Percentiles rank a stretch among this genome's conserved stretches.
Evolutionary conservation across 495 filamentous ascomycete species (phyloP).

Genomic region (Niebla homalea): DNA sequence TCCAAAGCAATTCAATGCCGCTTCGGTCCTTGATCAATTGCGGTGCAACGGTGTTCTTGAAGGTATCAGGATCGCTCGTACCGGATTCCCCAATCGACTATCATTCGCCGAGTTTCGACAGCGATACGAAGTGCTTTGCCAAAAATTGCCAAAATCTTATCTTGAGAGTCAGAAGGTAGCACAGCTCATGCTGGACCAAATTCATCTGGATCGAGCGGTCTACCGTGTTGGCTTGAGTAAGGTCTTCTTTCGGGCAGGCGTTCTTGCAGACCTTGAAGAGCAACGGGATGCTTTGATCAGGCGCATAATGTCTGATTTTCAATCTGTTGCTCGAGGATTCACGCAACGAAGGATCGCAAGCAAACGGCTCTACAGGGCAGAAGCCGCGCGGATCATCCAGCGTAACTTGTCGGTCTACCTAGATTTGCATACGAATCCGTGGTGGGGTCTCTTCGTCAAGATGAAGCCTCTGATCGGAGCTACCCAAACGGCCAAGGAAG

Average conservation of each 20-base stretch:
- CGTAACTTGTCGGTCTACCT: constrained; percentile 83
- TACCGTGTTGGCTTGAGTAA: constrained; percentile 95
- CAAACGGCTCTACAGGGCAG: constrained; percentile 85
- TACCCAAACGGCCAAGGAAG: constrained; percentile 76
- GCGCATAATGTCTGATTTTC: constrained; percentile 87
- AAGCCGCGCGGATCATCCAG: constrained; percentile 90
- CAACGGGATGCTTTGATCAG: constrained; percentile 82
- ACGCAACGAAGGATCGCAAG: constrained; percentile 73
- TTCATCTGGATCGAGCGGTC: constrained; percentile 68
- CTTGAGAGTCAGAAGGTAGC: constrained; percentile 80
- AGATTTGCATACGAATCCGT: constrained; percentile 78
- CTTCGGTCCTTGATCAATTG: constrained; percentile 86
- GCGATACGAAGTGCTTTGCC: constrained; percentile 92
- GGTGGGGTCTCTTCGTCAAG: constrained; percentile 91
- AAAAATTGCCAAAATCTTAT: constrained; percentile 77
- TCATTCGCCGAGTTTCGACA: constrained; percentile 88
- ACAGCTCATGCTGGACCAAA: constrained; percentile 76
- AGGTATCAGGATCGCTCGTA: constrained; percentile 92
- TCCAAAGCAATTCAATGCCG: constrained; percentile 82
- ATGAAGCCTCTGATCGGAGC: constrained; percentile 93
- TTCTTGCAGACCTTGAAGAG: constrained; percentile 93
- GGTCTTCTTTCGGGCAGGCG: constrained; percentile 95
- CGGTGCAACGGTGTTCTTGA: constrained; percentile 98
- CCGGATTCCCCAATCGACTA: constrained; percentile 93
- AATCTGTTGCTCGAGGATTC: constrained; percentile 81